Percentiles rank a stretch among this genome's conserved stretches.
phyloP scores from a whole-genome alignment of 371 early-diverging fungal species.

The Chytridium lagenaria region DNA sequence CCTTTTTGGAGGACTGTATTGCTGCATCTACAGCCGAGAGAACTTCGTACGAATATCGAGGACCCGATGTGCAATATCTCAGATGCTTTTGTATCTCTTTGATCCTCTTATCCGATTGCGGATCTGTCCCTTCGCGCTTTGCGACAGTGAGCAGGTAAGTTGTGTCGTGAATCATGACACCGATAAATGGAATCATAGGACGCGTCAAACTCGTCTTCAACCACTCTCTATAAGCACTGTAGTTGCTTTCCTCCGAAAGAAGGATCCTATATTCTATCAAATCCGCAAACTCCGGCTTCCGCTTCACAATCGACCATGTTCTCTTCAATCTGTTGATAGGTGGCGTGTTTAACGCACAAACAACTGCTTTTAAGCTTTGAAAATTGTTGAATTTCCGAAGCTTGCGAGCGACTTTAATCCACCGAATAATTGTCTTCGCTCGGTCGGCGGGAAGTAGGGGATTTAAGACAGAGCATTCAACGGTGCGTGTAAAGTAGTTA shows the following conservation, averaged over 20 bases:
- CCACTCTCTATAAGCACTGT: conserved; percentile 72
- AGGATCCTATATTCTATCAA: conserved; percentile 67
- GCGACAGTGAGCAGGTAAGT: conserved; percentile 75
- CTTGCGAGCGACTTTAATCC: conserved; percentile 77
- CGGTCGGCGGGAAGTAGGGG: conserved; percentile 67
- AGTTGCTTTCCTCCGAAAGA: conserved; percentile 76
- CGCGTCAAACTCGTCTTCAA: conserved; percentile 59
- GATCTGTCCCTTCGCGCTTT: conserved; percentile 61
- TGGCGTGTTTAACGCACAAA: conserved; percentile 74
- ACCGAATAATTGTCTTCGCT: conserved; percentile 69
- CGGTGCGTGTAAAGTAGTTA: conserved; percentile 77
- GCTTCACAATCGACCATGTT: conserved; percentile 77
- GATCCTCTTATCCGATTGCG: conserved; percentile 42
- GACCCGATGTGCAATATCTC: conserved; percentile 66
- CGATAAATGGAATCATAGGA: conserved; percentile 79
- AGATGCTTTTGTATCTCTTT: conserved; percentile 49
- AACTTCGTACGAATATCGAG: conserved; percentile 63
- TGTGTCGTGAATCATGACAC: conserved; percentile 79
- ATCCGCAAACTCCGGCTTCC: conserved; percentile 63
- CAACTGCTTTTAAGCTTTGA: conserved; percentile 77
- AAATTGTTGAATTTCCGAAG: conserved; percentile 72
- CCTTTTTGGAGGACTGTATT: conserved; percentile 13
- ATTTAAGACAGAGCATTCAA: conserved; percentile 74
- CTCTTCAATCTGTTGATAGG: conserved; percentile 76
- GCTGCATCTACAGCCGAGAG: conserved; percentile 50